Evolutionary conservation across 768 basidiomycete genomes (phyloP), one percentile per base, ranked within the genome.

Genomic region (Butyriboletus loyo): DNA sequence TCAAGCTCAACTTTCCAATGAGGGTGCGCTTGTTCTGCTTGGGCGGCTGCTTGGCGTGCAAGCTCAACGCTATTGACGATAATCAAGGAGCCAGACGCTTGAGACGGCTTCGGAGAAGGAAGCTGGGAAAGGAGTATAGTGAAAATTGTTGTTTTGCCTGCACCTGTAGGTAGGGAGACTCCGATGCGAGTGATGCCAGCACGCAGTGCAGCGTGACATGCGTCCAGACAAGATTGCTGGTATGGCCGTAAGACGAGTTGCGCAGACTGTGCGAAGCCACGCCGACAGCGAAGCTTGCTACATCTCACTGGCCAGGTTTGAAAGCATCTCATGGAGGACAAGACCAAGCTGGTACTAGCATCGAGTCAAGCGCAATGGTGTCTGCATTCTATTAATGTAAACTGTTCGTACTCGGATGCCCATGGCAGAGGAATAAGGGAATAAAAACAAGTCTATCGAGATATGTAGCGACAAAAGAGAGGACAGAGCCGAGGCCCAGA

Each of bases 111-210:
- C 2, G 81, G 79, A 7, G 83, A 63, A 7, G 66, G 53, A 28
- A 96, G 77, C 7, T 83, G 79, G 9, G 84, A 82, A 19, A 96
- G 76, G 21, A 98, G 81, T 4, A 84, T 82, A 34, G 94, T 83
- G 71, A 98, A 98, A 48, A 97, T 87, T 0, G 91, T 89, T 0
- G 95, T 98, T 71, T 98, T 98, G 5, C 84, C 84, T 17, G 89
- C 81, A 24, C 92, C 92, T 30, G 91, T 92, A 38, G 92, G 92
- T 6, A 92, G 72, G 7, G 89, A 92, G 21, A 92, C 87, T 15
- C 90, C 92, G 17, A 93, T 85, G 27, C 92, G 83, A 7, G 84
- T 80, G 40, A 71, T 71, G n/a, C 92, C 91, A 25, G 75, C 68
- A 21, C 72, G 64, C 15, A 96, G 73, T 8, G 94, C 89, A 19